These are phyloP conservation scores for Bidens hawaiensis DNA, from an alignment of 140 eudicot genomes.

Conservation along the genomic window DNA sequence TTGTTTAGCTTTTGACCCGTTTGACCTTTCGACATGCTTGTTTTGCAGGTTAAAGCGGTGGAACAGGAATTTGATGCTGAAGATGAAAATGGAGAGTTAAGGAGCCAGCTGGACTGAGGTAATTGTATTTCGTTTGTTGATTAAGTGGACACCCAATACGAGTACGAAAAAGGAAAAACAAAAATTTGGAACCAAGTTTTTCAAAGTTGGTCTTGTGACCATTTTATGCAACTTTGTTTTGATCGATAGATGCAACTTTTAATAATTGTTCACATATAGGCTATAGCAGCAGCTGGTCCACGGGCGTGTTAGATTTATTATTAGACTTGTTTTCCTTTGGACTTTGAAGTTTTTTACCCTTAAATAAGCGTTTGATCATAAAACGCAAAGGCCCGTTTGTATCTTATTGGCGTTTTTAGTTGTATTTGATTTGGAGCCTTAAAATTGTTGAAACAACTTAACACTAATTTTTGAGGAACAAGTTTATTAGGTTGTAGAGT, in stretches of 20 bases:
- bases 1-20: neutral
- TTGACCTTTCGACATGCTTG: neutral
- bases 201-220: constrained; percentile 6
- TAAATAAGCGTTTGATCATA: neutral
- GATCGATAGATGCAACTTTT: neutral
- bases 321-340: neutral
- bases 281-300: too few relatives aligned
- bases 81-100: constrained; percentile 50
- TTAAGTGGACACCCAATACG: neutral
- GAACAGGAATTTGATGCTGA: constrained; percentile 85
- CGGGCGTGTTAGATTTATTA: too few relatives aligned
- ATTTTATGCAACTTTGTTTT: constrained; percentile 15
- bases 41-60: constrained; percentile 66
- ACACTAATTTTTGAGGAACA: neutral
- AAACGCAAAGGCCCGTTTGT: neutral
- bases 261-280: constrained; percentile 9
- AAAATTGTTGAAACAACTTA: neutral
- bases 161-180: neutral
- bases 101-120: constrained; percentile 33
- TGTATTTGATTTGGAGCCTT: neutral
- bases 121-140: constrained; percentile 8
- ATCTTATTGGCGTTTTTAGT: neutral
- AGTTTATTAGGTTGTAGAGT: neutral
- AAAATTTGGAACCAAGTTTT: neutral
- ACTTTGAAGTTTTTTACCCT: neutral